Base-by-base conservation (phyloP, 495 filamentous ascomycete genomes). In the Hypoxylon perforatum region DNA sequence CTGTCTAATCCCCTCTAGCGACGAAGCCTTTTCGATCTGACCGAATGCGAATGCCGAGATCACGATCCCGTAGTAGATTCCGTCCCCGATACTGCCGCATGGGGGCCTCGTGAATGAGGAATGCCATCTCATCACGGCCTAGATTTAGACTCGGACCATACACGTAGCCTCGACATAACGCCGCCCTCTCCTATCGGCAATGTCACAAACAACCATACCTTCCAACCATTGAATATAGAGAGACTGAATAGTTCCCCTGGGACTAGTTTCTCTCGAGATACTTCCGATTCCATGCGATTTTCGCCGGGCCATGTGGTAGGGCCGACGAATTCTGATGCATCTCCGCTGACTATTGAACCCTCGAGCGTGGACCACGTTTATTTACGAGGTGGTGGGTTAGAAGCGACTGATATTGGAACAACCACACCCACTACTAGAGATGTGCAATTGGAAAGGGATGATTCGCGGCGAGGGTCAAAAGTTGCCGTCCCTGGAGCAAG, bases 31-130 rank as follows among this genome's bases (percentile, higher is more conserved):
- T 60, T 51, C 55, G 33, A 46, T 57, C 46, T 51, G 28, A 52
- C 30, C 56, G 39, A 58, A 63, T 61, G 66, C 66, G 66, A 65
- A 69, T 69, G 66, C 66, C 61, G 66, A 65, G 57, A 63, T 61
- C 66, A 69, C 66, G 66, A 65, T 61, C n/a, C 52, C 61, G 66
- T 61, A 65, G 66, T 61, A 58, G 63, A 52, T 65, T 54, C 52
- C 61, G 66, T 65, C 66, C 66, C 61, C 66, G 66, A 65, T 50
- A 52, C 57, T 69, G 61, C 66, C 61, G 66, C 61, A 69, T 65
- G 61, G 66, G 61, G 66, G 61, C 61, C 57, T 51, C 66, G 60
- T 69, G 61, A 69, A 69, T 53, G 61, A 69, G 66, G 66, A 64
- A 69, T 69, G 66, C 66, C 56, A 65, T 61, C 66, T 51, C 66